Percentiles rank a stretch among this genome's conserved stretches.
These are phyloP conservation scores for Omphalotus guepiniiformis DNA, from an alignment of 768 basidiomycete genomes.

Conservation along the genomic window DNA sequence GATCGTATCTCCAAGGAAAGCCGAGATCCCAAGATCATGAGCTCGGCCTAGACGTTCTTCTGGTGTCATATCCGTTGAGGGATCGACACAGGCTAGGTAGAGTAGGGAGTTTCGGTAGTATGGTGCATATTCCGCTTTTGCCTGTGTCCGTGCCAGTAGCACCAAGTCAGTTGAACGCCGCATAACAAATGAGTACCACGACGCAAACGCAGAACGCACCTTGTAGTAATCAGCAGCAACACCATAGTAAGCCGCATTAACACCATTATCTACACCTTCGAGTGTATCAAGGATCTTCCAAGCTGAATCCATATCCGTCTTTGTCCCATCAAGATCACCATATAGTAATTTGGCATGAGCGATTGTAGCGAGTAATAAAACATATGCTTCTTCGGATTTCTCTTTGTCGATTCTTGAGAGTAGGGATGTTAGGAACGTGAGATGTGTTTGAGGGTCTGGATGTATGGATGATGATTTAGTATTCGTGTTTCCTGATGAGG, in stretches of 20 bases:
- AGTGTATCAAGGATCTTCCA: conserved; percentile 72
- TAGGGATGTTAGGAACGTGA: conserved; percentile 80
- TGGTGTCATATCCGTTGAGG: conserved; percentile 68
- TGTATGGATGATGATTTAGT: conserved; percentile 13
- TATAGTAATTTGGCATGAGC: conserved; percentile 89
- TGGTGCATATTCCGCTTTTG: conserved; percentile 91
- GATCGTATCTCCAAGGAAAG: conserved; percentile 89
- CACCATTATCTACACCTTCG: conserved; percentile 69
- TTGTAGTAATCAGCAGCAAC: conserved; percentile 97
- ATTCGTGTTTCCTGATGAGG: no score
- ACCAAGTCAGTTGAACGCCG: conserved; percentile 5
- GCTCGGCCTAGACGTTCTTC: conserved; percentile 82
- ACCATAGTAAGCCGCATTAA: conserved; percentile 91
- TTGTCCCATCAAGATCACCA: conserved; percentile 85
- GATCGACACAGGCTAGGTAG: conserved; percentile 92
- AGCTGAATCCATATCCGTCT: conserved; percentile 83
- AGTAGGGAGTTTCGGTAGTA: conserved; percentile 95
- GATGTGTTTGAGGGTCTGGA: conserved; percentile 74
- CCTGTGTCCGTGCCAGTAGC: conserved; percentile 44
- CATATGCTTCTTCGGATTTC: conserved; percentile 72
- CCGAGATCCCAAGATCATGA: conserved; percentile 89
- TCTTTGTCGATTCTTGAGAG: conserved; percentile 58
- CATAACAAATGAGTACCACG: neutral
- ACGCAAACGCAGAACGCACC: conserved; percentile 32
- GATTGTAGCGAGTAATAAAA: conserved; percentile 84